Percentiles rank a stretch among this genome's conserved stretches.
These are phyloP conservation scores for Phlebiopsis gigantea DNA, from an alignment of 768 basidiomycete species.

Conservation along the genomic window DNA sequence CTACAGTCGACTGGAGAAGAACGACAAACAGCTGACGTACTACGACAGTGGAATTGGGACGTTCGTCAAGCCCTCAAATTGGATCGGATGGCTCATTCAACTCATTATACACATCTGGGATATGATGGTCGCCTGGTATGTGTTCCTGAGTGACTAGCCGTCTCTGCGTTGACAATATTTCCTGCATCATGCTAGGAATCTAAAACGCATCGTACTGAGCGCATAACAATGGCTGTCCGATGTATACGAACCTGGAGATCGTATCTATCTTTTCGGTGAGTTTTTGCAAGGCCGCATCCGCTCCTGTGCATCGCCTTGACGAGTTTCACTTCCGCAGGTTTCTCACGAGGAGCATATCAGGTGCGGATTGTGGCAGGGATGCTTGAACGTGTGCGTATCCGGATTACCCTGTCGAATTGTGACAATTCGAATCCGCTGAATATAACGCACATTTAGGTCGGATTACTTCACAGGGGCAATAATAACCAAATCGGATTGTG, in stretches of 20 bases:
- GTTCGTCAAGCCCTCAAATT: constrained; percentile 10
- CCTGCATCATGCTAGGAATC: constrained; percentile 13
- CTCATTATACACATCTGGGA: background rate
- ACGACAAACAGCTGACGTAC: constrained; percentile 15
- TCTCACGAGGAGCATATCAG: constrained; percentile 41
- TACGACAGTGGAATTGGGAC: constrained; percentile 22
- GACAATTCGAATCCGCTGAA: too few species aligned
- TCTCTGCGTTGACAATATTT: background rate
- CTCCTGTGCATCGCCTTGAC: background rate
- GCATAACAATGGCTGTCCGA: constrained; percentile 31
- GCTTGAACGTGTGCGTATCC: too few species aligned
- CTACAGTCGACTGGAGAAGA: constrained; percentile 4
- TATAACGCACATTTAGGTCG: constrained; percentile 32
- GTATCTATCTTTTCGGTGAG: constrained; percentile 31
- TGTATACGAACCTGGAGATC: constrained; percentile 27
- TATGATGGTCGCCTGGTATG: too few species aligned
- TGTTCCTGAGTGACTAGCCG: too few species aligned
- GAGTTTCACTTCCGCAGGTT: constrained; percentile 25
- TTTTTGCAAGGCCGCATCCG: background rate
- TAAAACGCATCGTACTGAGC: constrained; percentile 13
- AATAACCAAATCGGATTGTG: constrained; percentile 29
- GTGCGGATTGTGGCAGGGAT: constrained; percentile 23
- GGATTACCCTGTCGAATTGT: too few species aligned
- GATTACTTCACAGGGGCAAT: constrained; percentile 26
- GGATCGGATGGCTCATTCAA: constrained; percentile 1